Evolutionary conservation across 139 green algal genomes (phyloP), one percentile per base, ranked within the genome.

Genomic region (Parachlorella kessleri): DNA sequence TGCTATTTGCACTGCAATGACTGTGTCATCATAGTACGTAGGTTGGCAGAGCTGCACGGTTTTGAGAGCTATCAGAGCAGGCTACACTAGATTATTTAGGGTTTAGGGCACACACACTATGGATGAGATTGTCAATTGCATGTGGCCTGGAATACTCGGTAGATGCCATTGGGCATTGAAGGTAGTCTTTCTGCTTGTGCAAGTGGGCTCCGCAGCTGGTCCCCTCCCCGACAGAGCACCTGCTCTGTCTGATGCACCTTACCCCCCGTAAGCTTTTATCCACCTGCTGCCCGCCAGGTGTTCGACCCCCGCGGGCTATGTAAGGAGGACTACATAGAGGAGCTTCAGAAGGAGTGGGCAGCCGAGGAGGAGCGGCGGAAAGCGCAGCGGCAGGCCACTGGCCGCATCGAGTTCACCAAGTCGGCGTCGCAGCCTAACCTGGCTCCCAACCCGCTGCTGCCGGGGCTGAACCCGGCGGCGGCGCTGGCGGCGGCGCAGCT

Each of bases 261-360:
- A 4, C 71, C 21, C 41, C 48, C 33, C 26, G 2, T 24, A 33
- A 28, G 30, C 21, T 39, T 69, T 0, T 3, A 55, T 40, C 9
- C 38, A 40, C 9, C 18, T 65, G 28, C 26, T 30, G 23, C 59
- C 3, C 4, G 28, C 30, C 74, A 81, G 75, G 75, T 78, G 66
- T 88, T 79, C 55, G 83, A 90, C 39, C 82, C 82, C 23, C 38
- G 66, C 10, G 48, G 37, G 23, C 76, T 90, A 33, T 78, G 68
- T 30, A 37, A 70, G 28, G 78, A 90, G 48, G 81, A 84, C 55
- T 79, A 54, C 38, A 23, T 84, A 2, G 79, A 84, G 1, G 79
- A 59, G 3, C 72, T 80, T 26, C 40, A 70, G 24, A 37, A 36
- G 32, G 71, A 66, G 38, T 79, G 66, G 63, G 54, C 59, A 4